Base-by-base conservation (phyloP, 345 rosid genomes). In the Turritis glabra region DNA sequence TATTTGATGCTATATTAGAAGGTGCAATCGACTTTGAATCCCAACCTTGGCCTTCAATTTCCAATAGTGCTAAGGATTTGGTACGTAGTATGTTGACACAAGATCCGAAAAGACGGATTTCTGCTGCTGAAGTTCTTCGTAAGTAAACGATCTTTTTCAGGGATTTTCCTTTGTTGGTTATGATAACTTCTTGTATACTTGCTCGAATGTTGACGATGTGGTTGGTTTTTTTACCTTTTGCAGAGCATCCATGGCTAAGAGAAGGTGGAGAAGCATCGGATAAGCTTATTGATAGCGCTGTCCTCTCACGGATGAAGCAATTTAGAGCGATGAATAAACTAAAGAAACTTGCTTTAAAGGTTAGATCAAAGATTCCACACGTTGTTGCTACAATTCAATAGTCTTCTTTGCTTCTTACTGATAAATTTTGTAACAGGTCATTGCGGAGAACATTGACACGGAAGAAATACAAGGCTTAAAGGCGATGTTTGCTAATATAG, bases 321-420 rank as follows among this genome's bases (percentile, higher is more conserved):
- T 93, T 93, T 83, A 84, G 96, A 76, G 90, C 87, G 17, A 90
- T 93, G 97, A 90, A 93, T 88, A 89, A 93, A 76, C 81, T 93
- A 32, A 90, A 89, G 90, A 88, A 89, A 80, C 97, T 93, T 66
- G 97, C 98, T 35, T 58, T 90, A 60, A 90, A 93, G 95, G 98
- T 87, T 76, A 64, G 52, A 18, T 37, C 41, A 8, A 40, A 13
- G 32, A 54, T 38, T 54, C 3, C 11, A 48, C 4, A 29, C 27
- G 27, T 27, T 44, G 55, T 18, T 46, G 18, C 54, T n/a, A 43
- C n/a, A 7, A 5, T 18, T 7, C 3, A 5, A 9, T 7, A 27
- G 4, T 26, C 19, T 48, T 14, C 30, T 47, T 25, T 11, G 9
- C 18, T 2, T 41, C 1, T 60, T 4, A 29, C 32, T 43, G 18